Evolutionary conservation across 2,329 filamentous ascomycete species (phyloP).

Genomic region (Aspergillus fumigatus): DNA sequence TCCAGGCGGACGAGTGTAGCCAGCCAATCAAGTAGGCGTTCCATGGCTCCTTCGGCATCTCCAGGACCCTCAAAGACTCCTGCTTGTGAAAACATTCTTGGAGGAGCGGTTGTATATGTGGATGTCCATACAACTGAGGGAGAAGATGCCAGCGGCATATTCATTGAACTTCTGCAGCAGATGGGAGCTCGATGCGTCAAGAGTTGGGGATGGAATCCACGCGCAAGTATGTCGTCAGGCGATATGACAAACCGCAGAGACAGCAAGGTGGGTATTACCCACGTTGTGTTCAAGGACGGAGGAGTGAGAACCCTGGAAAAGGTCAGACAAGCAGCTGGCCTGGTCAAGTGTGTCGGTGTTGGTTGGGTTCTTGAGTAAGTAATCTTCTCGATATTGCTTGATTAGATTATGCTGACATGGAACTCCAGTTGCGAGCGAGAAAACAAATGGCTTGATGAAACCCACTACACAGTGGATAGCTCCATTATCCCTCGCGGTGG

Average conservation of each 20-base stretch:
- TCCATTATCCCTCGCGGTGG: conserved; percentile 64
- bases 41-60: conserved; percentile 13
- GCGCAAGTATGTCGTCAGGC: conserved; percentile 35
- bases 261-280: conserved; percentile 69
- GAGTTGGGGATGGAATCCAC: conserved; percentile 70
- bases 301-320: conserved; percentile 76
- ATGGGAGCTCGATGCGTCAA: conserved; percentile 80
- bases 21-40: conserved; percentile 2
- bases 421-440: conserved; percentile 64
- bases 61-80: conserved; percentile 27
- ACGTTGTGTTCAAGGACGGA: conserved; percentile 88
- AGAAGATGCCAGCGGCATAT: conserved; percentile 74
- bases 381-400: neutral
- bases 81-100: conserved; percentile 45
- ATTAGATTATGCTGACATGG: conserved; percentile 10
- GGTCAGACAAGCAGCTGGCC: conserved; percentile 64
- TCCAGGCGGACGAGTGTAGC: conserved; percentile 11
- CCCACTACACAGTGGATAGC: conserved; percentile 64
- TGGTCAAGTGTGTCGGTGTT: conserved; percentile 81
- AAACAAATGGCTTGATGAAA: conserved; percentile 71
- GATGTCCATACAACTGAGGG: conserved; percentile 82
- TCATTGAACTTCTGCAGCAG: conserved; percentile 70
- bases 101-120: conserved; percentile 72
- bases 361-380: conserved; percentile 85
- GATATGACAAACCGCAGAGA: conserved; percentile 30